These are phyloP conservation scores for Plectranthus barbatus DNA, from an alignment of 257 asterid genomes.

Conservation along the genomic window DNA sequence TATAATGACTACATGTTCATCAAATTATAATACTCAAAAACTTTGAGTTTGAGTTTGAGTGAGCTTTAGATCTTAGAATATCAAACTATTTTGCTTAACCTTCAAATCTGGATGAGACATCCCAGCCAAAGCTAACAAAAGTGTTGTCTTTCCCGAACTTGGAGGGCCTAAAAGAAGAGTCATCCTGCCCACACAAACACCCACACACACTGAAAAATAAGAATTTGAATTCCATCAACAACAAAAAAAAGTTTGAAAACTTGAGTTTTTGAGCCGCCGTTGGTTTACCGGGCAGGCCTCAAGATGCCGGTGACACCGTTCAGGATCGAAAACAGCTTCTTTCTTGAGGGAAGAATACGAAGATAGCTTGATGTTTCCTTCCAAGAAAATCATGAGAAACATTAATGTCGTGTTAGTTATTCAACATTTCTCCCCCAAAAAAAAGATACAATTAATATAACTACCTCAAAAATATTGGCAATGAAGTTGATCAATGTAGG, in stretches of 20 bases:
- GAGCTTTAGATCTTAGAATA: too few relatives aligned
- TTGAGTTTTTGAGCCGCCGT: neutral
- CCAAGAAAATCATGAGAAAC: too few relatives aligned
- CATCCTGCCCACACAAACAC: slow-evolving; percentile 31
- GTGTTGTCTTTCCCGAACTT: slow-evolving; percentile 54
- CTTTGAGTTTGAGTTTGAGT: too few relatives aligned
- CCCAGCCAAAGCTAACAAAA: slow-evolving; percentile 62
- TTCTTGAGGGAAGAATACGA: slow-evolving; percentile 32
- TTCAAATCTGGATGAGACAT: slow-evolving; percentile 37
- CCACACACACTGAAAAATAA: neutral
- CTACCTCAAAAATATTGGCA: slow-evolving; percentile 47
- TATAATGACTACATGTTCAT: too few relatives aligned
- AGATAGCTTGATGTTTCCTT: neutral
- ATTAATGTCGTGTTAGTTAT: too few relatives aligned
- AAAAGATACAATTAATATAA: too few relatives aligned
- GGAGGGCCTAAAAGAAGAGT: slow-evolving; percentile 73
- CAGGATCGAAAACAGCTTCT: slow-evolving; percentile 42
- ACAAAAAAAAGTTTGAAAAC: too few relatives aligned
- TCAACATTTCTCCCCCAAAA: too few relatives aligned
- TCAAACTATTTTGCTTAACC: slow-evolving; percentile 23
- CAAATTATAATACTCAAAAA: too few relatives aligned
- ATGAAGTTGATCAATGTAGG: slow-evolving; percentile 38
- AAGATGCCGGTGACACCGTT: slow-evolving; percentile 47
- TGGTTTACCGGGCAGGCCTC: slow-evolving; percentile 51
- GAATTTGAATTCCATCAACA: neutral